phyloP scores from a whole-genome alignment of 164 flowering plant species.

The Annona squamosa region DNA sequence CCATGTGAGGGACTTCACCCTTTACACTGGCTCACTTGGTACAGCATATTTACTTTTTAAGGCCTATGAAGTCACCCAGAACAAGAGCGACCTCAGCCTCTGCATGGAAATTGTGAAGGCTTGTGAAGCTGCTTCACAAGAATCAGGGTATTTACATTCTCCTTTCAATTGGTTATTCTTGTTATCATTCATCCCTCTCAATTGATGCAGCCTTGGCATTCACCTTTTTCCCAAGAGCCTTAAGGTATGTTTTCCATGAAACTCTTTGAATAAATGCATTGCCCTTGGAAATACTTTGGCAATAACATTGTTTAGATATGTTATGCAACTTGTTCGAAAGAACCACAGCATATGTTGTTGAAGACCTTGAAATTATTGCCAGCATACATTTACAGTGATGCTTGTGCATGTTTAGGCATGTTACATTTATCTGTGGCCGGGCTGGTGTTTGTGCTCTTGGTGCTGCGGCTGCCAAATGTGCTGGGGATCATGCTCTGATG shows the following conservation, averaged over 20 bases:
- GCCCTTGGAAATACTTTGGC: neutral
- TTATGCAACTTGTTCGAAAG: neutral
- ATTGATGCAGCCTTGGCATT: neutral
- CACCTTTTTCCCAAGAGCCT: neutral
- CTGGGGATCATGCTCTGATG: constrained; percentile 32
- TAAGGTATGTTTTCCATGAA: neutral
- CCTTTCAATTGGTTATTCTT: neutral
- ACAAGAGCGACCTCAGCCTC: constrained; percentile 32
- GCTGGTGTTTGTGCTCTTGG: constrained; percentile 86
- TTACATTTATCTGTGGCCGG: constrained; percentile 75
- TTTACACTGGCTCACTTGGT: constrained; percentile 58
- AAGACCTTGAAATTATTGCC: neutral
- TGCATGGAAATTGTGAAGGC: constrained; percentile 48
- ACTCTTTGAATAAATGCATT: neutral
- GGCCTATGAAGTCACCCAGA: constrained; percentile 32
- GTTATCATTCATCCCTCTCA: neutral
- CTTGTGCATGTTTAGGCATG: constrained; percentile 20
- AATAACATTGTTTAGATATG: neutral
- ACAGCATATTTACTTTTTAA: constrained; percentile 49
- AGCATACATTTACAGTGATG: neutral
- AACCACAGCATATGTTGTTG: neutral
- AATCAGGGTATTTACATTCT: constrained; percentile 28
- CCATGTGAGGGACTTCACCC: constrained; percentile 32
- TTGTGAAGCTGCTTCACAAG: constrained; percentile 39
- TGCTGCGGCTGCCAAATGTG: constrained; percentile 59